phyloP scores from a whole-genome alignment of 768 basidiomycete genomes.

The Boletus reticuloceps region DNA sequence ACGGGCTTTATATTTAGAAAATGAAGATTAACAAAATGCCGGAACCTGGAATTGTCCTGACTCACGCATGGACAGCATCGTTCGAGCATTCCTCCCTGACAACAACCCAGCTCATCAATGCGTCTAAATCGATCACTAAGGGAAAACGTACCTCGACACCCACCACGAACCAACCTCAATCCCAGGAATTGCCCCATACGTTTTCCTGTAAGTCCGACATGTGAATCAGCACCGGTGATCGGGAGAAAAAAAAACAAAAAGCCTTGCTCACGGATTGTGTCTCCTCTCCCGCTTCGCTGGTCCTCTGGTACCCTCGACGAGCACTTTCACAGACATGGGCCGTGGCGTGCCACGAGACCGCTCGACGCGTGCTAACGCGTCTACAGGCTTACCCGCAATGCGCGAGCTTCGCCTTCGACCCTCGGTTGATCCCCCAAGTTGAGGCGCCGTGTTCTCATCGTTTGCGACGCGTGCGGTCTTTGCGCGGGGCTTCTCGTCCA shows the following conservation, averaged over 20 bases:
- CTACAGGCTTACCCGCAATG: conserved; percentile 54
- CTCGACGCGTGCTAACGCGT: conserved; percentile 43
- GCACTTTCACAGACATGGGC: conserved; percentile 39
- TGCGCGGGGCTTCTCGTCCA: conserved; percentile 29
- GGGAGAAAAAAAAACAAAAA: no score
- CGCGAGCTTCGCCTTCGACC: conserved; percentile 65
- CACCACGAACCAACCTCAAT: conserved; percentile 82
- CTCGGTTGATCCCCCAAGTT: not conserved
- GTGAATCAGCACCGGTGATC: conserved; percentile 21
- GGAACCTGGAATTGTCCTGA: conserved; percentile 12
- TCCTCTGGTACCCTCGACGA: conserved; percentile 35
- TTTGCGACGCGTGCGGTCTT: conserved; percentile 15
- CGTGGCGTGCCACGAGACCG: conserved; percentile 32
- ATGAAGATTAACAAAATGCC: not conserved
- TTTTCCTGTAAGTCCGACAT: conserved; percentile 49
- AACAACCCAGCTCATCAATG: not conserved
- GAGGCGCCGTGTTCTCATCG: conserved; percentile 20
- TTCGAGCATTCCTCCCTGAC: conserved; percentile 59
- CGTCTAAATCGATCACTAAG: not conserved
- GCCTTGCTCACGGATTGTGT: conserved; percentile 31
- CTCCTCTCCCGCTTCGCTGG: conserved; percentile 32
- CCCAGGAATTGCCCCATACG: conserved; percentile 77
- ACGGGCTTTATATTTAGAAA: conserved; percentile 48
- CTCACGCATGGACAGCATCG: conserved; percentile 86
- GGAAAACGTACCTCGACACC: conserved; percentile 52